A percentile compares a stretch with the other conserved stretches of the same genome.
These are phyloP conservation scores for Exserohilum rostratum DNA, from an alignment of 2,329 filamentous ascomycete genomes.

Conservation along the genomic window DNA sequence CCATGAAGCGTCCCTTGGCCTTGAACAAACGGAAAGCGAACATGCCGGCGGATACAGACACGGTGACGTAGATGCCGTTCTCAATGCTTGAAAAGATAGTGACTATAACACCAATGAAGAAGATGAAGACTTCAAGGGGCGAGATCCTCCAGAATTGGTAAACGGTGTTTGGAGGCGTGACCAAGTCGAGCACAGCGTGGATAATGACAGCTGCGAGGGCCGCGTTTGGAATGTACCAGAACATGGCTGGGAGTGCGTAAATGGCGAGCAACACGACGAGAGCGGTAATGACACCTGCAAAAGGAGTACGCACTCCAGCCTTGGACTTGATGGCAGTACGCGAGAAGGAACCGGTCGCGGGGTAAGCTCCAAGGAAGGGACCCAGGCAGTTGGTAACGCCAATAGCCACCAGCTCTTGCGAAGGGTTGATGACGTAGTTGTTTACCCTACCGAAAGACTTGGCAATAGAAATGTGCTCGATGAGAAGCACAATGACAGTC, in stretches of 20 bases:
- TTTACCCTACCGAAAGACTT: conserved; percentile 96
- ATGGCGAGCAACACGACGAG: conserved; percentile 86
- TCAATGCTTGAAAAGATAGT: conserved; percentile 90
- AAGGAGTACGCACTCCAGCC: conserved; percentile 88
- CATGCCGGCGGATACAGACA: conserved; percentile 75
- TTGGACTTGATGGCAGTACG: conserved; percentile 98
- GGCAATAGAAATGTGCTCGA: conserved; percentile 96
- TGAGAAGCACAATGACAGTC: conserved; percentile 87
- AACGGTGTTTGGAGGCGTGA: conserved; percentile 88
- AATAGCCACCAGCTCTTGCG: conserved; percentile 94
- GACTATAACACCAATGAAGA: conserved; percentile 90
- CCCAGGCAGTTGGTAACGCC: conserved; percentile 88
- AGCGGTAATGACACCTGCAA: conserved; percentile 88
- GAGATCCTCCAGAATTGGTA: conserved; percentile 97
- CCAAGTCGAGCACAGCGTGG: conserved; percentile 90
- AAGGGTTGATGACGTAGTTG: conserved; percentile 96
- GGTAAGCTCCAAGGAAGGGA: conserved; percentile 88
- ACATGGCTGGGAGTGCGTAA: conserved; percentile 85
- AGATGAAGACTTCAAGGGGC: conserved; percentile 87
- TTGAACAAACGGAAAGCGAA: conserved; percentile 84
- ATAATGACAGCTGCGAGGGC: conserved; percentile 89
- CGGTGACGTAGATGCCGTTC: conserved; percentile 87
- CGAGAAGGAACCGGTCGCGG: conserved; percentile 93
- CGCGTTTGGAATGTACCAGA: conserved; percentile 90
- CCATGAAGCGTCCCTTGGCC: conserved; percentile 83